A percentile compares a stretch with the other conserved stretches of the same genome.
phyloP scores from a whole-genome alignment of 1,139 yeast species.

The Sugiyamaella neomexicana region DNA sequence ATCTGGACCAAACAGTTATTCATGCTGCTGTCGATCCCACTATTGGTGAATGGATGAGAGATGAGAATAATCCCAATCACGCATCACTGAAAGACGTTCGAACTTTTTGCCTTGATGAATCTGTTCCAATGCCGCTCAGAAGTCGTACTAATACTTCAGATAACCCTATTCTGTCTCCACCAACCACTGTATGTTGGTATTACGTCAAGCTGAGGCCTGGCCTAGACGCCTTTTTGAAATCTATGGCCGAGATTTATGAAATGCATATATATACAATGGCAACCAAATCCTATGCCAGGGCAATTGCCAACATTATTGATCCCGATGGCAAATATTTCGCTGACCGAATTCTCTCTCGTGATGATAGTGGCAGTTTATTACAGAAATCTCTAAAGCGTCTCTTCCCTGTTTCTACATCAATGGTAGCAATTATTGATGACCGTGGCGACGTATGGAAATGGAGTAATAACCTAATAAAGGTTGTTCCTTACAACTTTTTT shows the following conservation, averaged over 20 bases:
- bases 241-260: conserved; percentile 68
- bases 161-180: conserved; percentile 21
- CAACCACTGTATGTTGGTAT: conserved; percentile 64
- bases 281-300: conserved; percentile 89
- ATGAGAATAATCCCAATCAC: conserved; percentile 80
- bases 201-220: conserved; percentile 94
- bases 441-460: conserved; percentile 99
- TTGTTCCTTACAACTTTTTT: conserved; percentile 92
- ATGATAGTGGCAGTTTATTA: conserved; percentile 90
- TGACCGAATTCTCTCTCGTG: conserved; percentile 86
- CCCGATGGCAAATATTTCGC: conserved; percentile 87
- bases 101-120: conserved; percentile 76
- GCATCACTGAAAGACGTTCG: conserved; percentile 80
- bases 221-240: conserved; percentile 64
- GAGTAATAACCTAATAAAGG: conserved; percentile 88
- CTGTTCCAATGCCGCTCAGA: conserved; percentile 55
- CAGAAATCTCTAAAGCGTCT: conserved; percentile 85
- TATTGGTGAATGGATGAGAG: conserved; percentile 93
- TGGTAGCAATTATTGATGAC: conserved; percentile 96
- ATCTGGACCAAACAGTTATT: conserved; percentile 93
- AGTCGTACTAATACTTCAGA: not conserved
- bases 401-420: conserved; percentile 93
- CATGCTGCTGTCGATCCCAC: conserved; percentile 99
- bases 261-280: conserved; percentile 98
- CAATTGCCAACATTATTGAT: conserved; percentile 87